Percentiles rank a stretch among this genome's conserved stretches.
These are phyloP conservation scores for Peronospora tabacina DNA, from an alignment of 352 stramenopile species.

Conservation along the genomic window DNA sequence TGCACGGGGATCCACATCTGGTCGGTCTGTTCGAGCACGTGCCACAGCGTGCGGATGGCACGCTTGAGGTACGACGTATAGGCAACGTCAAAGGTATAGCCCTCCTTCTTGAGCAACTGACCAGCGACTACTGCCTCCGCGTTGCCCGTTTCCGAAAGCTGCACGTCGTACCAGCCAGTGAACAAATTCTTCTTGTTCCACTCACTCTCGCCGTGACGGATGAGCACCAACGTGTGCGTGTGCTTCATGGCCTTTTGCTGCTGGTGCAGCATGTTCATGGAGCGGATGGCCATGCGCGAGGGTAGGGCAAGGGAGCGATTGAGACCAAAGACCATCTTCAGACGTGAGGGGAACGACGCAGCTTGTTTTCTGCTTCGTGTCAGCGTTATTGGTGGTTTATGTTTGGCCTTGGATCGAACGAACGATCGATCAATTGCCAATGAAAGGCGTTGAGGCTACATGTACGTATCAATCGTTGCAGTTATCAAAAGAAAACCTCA, in stretches of 20 bases:
- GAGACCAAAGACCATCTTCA: conserved; percentile 50
- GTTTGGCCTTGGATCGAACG: not conserved
- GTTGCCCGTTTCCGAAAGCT: conserved; percentile 86
- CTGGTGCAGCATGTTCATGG: conserved; percentile 37
- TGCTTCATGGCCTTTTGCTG: conserved; percentile 62
- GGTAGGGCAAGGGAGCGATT: conserved; percentile 40
- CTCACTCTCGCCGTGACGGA: conserved; percentile 91
- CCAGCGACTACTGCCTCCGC: conserved; percentile 88
- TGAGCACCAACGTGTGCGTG: conserved; percentile 87
- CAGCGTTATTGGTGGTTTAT: conserved; percentile 5
- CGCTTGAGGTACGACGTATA: conserved; percentile 95
- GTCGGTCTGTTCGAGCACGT: conserved; percentile 91
- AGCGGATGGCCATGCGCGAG: conserved; percentile 26
- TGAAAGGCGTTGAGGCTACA: conserved; percentile 3
- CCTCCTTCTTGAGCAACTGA: conserved; percentile 85
- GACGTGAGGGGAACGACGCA: conserved; percentile 19
- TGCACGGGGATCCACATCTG: conserved; percentile 93
- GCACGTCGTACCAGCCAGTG: conserved; percentile 92
- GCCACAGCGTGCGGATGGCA: conserved; percentile 91
- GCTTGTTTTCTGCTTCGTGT: conserved; percentile 27
- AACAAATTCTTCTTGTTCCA: conserved; percentile 95
- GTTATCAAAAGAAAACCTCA: conserved; percentile 17
- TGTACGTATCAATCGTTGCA: not conserved
- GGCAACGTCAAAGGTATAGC: conserved; percentile 92
- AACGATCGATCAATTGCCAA: too few species aligned